phyloP scores from a whole-genome alignment of 352 stramenopile genomes.

The Peronosclerospora sorghi region DNA sequence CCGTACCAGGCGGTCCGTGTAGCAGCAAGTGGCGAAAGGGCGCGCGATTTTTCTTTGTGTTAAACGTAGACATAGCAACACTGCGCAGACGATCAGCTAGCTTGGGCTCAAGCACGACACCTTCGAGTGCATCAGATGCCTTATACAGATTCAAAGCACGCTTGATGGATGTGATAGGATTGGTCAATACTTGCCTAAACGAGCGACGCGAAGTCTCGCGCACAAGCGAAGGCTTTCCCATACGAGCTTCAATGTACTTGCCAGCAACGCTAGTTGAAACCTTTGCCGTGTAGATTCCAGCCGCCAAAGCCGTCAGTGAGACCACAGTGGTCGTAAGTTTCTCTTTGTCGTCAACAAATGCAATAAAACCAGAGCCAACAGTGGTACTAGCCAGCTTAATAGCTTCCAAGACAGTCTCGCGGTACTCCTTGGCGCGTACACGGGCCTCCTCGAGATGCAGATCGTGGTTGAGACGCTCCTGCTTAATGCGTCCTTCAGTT shows the following conservation, averaged over 20 bases:
- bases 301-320: conserved; percentile 88
- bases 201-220: conserved; percentile 92
- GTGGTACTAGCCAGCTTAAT: conserved; percentile 92
- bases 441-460: conserved; percentile 93
- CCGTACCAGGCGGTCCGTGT: conserved; percentile 95
- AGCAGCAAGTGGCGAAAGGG: conserved; percentile 97
- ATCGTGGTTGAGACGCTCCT: conserved; percentile 98
- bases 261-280: conserved; percentile 88
- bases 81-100: conserved; percentile 90
- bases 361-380: conserved; percentile 88
- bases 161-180: conserved; percentile 84
- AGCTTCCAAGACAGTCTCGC: conserved; percentile 92
- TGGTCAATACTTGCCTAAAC: conserved; percentile 61
- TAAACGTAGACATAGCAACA: conserved; percentile 94
- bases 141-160: conserved; percentile 82
- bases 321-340: conserved; percentile 93
- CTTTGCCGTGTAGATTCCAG: conserved; percentile 94
- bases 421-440: conserved; percentile 84
- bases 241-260: conserved; percentile 92
- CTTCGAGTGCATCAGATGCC: conserved; percentile 90
- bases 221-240: conserved; percentile 96
- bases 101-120: conserved; percentile 90
- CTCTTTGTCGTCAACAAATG: conserved; percentile 91
- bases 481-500: conserved; percentile 90
- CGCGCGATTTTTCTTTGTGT: conserved; percentile 97